Evolutionary conservation across 768 basidiomycete species (phyloP), one percentile per base, ranked within the genome.

Genomic region (Lactarius evosmus): DNA sequence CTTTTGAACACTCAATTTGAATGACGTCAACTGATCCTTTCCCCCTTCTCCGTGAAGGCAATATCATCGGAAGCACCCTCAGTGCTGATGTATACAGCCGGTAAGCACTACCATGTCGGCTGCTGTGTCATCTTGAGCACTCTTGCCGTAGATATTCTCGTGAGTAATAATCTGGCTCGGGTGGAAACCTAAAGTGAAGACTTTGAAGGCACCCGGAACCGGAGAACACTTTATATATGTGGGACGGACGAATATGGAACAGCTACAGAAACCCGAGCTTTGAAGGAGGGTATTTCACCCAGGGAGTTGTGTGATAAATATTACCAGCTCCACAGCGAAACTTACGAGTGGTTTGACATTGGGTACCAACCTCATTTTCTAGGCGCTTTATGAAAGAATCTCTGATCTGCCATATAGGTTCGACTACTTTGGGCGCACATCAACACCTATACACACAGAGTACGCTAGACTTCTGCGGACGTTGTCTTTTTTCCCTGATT

Each of bases 211-310:
- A 89, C 93, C 33, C 80, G 89, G 70, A 97, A 98, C 79, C 81
- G 89, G 70, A 86, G 88, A 50, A 96, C 94, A 0, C 80, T 98
- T 34, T 99, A 96, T 73, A 83, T 99, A 61, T 99, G 97, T 75
- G 97, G 97, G 30, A 98, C 97, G 4, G 97, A 99, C 72, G 97
- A 99, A 76, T 99, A 99, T 71, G 97, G 97, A n/a, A 99, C 97
- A 7, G 96, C 97, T 0, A 97, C 97, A 0, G 97, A 99, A 79
- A 98, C 95, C 2, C 95, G 97, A 74, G 96, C 97, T 4, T 74
- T 93, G 63, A 93, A 94, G 72, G 93, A 96, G 73, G 85, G 87
- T 0, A 74, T 95, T 41, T 85, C 90, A 12, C 90, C 94, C 0
- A 79, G 78, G 65, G 84, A 87, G 69, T 80, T 98, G 2, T 97